phyloP scores from a whole-genome alignment of 306 rosid species.

The Cicer cuneatum region DNA sequence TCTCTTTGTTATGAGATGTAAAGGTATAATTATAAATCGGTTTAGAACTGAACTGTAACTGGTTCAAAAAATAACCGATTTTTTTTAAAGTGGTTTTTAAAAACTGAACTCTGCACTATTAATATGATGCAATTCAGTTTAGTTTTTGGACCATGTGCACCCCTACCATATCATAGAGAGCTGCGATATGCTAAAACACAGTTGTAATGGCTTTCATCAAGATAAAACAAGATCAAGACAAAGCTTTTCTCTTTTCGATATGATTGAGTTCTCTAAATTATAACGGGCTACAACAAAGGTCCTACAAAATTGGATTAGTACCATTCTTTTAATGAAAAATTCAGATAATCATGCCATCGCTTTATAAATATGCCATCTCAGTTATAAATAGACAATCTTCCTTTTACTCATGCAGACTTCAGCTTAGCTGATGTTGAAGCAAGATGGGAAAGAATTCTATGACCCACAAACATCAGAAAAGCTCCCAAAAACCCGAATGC shows the following conservation, averaged over 20 bases:
- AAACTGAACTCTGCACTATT: too few species aligned
- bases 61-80: too few species aligned
- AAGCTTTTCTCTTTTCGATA: slow-evolving; percentile 21
- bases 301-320: slow-evolving; percentile 57
- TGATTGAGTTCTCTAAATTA: slow-evolving; percentile 33
- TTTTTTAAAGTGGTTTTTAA: too few species aligned
- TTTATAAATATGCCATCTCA: slow-evolving; percentile 22
- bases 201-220: slow-evolving; percentile 1
- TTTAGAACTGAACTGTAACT: too few species aligned
- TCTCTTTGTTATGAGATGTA: too few species aligned
- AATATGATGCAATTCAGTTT: too few species aligned
- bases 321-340: slow-evolving; percentile 29
- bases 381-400: slow-evolving; percentile 37
- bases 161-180: too few species aligned
- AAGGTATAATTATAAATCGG: too few species aligned
- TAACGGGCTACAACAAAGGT: slow-evolving; percentile 23
- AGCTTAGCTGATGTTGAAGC: slow-evolving; percentile 84
- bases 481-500: slow-evolving; percentile 69
- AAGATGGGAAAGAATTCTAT: slow-evolving; percentile 81
- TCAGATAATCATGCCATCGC: slow-evolving; percentile 14
- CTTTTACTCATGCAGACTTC: slow-evolving; percentile 76
- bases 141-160: too few species aligned
- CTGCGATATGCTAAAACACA: too few species aligned
- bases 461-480: slow-evolving; percentile 83
- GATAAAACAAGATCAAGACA: slow-evolving; percentile 25